A percentile compares a stretch with the other conserved stretches of the same genome.
phyloP scores from a whole-genome alignment of 331 rosid genomes.

The Telfairia occidentalis region DNA sequence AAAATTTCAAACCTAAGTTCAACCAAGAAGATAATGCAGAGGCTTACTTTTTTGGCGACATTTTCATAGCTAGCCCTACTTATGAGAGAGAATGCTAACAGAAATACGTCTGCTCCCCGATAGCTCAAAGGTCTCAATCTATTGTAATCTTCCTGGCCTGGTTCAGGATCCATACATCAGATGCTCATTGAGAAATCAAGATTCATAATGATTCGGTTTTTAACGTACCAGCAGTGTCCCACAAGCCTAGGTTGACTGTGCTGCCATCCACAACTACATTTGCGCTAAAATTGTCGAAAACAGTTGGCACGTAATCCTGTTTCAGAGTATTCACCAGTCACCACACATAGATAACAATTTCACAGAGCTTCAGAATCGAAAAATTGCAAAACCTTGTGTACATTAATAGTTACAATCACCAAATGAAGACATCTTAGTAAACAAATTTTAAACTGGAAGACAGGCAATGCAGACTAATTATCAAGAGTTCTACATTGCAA shows the following conservation, averaged over 20 bases:
- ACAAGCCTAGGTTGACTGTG: slow-evolving; percentile 88
- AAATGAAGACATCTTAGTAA: not conserved
- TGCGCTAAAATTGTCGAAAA: slow-evolving; percentile 96
- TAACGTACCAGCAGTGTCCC: slow-evolving; percentile 90
- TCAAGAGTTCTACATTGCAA: not conserved
- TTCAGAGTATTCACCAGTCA: not conserved
- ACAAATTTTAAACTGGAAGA: not conserved
- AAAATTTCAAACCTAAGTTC: not conserved
- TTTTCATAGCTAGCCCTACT: slow-evolving; percentile 99
- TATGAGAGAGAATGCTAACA: slow-evolving; percentile 87
- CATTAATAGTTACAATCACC: not conserved
- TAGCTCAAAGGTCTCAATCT: slow-evolving; percentile 93
- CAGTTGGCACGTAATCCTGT: slow-evolving; percentile 95
- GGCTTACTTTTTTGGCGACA: slow-evolving; percentile 78
- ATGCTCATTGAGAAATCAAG: slow-evolving; percentile 3
- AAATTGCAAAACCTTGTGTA: not conserved
- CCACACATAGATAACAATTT: not conserved
- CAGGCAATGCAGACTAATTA: not conserved
- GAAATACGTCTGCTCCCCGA: slow-evolving; percentile 94
- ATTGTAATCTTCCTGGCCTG: slow-evolving; percentile 99
- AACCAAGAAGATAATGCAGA: not conserved
- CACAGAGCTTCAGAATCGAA: not conserved
- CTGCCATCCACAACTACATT: slow-evolving; percentile 95
- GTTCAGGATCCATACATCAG: slow-evolving; percentile 30
- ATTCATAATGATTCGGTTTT: not conserved